Evolutionary conservation across 2,329 filamentous ascomycete genomes (phyloP).

Genomic region (Epichloe amarillans): DNA sequence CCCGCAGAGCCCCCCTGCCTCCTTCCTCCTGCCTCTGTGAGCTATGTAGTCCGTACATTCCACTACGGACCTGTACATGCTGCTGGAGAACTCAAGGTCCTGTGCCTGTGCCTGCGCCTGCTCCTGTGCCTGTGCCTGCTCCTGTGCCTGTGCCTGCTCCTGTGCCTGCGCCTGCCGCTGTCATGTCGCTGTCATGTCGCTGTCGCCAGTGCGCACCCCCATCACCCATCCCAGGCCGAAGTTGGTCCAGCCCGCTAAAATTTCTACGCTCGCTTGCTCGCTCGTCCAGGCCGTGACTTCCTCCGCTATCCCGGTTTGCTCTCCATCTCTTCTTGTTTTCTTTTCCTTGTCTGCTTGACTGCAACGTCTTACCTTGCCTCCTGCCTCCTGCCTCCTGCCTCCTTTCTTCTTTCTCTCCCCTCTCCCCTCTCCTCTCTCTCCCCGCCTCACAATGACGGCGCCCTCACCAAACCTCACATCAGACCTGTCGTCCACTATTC

Average conservation of each 20-base stretch:
- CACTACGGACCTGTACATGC: too few species aligned
- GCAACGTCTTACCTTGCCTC: slow-evolving; percentile 12
- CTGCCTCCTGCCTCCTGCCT: slow-evolving; percentile 16
- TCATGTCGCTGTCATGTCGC: too few species aligned
- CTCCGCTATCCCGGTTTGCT: slow-evolving; percentile 13
- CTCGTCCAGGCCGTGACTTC: neutral
- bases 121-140: too few species aligned
- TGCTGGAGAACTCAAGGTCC: too few species aligned
- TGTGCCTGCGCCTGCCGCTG: too few species aligned
- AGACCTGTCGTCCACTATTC: slow-evolving; percentile 10
- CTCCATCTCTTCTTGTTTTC: slow-evolving; percentile 3
- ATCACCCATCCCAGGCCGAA: too few species aligned
- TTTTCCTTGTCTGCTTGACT: slow-evolving; percentile 16
- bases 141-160: too few species aligned
- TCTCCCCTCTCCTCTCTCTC: slow-evolving; percentile 9
- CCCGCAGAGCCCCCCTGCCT: neutral
- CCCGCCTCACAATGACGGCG: slow-evolving; percentile 21
- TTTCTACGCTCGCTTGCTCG: neutral
- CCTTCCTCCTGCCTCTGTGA: neutral
- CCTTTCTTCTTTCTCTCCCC: slow-evolving; percentile 11
- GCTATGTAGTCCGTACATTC: too few species aligned
- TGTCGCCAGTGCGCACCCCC: too few species aligned
- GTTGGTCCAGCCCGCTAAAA: too few species aligned
- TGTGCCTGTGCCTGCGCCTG: too few species aligned
- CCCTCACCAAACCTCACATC: slow-evolving; percentile 13